Evolutionary conservation across 2,329 filamentous ascomycete species (phyloP).

Genomic region (Nothophaeocryptopus gaeumannii): DNA sequence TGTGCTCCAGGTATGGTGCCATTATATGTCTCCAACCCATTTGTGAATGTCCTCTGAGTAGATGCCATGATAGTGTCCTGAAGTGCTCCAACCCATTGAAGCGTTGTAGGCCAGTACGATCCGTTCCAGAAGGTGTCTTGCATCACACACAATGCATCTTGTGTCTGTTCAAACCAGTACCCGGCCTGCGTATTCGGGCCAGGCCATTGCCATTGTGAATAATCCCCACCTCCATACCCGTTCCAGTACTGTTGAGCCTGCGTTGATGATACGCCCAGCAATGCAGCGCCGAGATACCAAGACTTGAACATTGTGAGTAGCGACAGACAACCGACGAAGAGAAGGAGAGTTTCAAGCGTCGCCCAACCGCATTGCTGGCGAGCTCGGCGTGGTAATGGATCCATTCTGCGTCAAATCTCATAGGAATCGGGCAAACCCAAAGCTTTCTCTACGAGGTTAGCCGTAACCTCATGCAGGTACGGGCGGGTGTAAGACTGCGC

Average conservation of each 20-base stretch:
- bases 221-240: slow-evolving; percentile 5
- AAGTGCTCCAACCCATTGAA: slow-evolving; percentile 33
- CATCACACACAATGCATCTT: slow-evolving; percentile 29
- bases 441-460: too few relatives aligned
- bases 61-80: slow-evolving; percentile 26
- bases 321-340: slow-evolving; percentile 10
- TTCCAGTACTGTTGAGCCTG: slow-evolving; percentile 11
- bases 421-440: too few relatives aligned
- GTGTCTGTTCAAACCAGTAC: slow-evolving; percentile 30
- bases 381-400: too few relatives aligned
- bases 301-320: slow-evolving; percentile 14
- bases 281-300: slow-evolving; percentile 1
- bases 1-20: slow-evolving; percentile 15
- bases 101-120: slow-evolving; percentile 25
- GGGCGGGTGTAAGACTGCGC: too few relatives aligned
- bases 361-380: too few relatives aligned
- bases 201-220: slow-evolving; percentile 20
- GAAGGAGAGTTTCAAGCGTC: background rate
- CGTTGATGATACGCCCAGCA: background rate
- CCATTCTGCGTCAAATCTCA: too few relatives aligned
- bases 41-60: slow-evolving; percentile 11
- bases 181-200: slow-evolving; percentile 13
- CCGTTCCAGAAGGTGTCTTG: slow-evolving; percentile 33
- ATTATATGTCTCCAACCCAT: slow-evolving; percentile 21
- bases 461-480: too few relatives aligned